Percentiles rank a stretch among this genome's conserved stretches.
Evolutionary conservation across 2,329 filamentous ascomycete species (phyloP).

Genomic region (Madurella mycetomatis): DNA sequence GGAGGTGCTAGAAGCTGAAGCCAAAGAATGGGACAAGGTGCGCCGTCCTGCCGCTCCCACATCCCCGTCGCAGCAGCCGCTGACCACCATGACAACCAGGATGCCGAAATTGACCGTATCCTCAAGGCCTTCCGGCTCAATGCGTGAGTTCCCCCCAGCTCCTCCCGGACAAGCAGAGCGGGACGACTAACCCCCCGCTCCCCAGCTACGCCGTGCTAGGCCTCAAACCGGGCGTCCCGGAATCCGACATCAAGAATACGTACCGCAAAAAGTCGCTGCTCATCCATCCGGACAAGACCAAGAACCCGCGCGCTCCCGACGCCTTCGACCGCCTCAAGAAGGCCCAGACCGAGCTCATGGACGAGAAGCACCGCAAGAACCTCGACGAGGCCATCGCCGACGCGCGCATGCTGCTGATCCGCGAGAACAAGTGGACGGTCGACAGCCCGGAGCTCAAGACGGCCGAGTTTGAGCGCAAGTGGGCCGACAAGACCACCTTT

Average conservation of each 20-base stretch:
- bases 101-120: constrained; percentile 93
- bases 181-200: constrained; percentile 1
- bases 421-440: constrained; percentile 87
- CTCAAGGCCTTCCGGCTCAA: constrained; percentile 78
- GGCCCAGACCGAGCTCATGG: constrained; percentile 83
- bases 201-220: constrained; percentile 85
- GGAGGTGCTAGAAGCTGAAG: constrained; percentile 75
- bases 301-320: constrained; percentile 83
- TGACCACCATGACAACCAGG: constrained; percentile 47
- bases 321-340: constrained; percentile 97
- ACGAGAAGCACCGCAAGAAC: constrained; percentile 82
- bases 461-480: constrained; percentile 74
- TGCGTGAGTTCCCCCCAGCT: constrained; percentile 39
- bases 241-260: constrained; percentile 89
- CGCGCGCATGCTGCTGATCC: constrained; percentile 88
- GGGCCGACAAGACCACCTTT: constrained; percentile 83
- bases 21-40: constrained; percentile 88
- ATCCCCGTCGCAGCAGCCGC: constrained; percentile 5
- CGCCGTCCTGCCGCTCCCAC: constrained; percentile 18
- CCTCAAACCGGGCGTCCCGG: constrained; percentile 89
- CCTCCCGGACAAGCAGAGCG: not conserved
- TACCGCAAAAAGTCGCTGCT: constrained; percentile 98
- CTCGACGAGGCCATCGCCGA: constrained; percentile 96
- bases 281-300: constrained; percentile 97
- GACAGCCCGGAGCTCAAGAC: constrained; percentile 85